phyloP scores from a whole-genome alignment of 495 filamentous ascomycete species.

The Neurospora sp. region DNA sequence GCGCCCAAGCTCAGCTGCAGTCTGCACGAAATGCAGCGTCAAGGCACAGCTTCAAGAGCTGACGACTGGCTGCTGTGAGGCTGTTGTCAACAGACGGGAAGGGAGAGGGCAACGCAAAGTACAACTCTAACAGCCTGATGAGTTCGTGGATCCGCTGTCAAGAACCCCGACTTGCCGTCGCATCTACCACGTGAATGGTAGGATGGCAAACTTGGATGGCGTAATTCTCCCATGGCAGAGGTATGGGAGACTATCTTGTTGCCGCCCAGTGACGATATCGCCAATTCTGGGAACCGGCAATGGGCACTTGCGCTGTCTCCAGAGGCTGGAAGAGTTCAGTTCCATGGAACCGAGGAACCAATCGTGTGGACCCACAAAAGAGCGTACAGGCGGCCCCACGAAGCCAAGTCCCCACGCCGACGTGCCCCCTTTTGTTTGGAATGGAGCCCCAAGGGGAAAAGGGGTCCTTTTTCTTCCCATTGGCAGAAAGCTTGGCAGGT shows the following conservation, averaged over 20 bases:
- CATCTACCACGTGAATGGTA: not conserved
- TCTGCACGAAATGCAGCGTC: not conserved
- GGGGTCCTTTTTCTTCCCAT: not conserved
- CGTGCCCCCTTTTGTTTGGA: not conserved
- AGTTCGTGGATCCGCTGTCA: not conserved
- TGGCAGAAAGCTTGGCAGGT: not conserved
- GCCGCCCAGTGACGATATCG: not conserved
- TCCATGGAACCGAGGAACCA: not conserved
- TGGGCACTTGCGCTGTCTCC: not conserved
- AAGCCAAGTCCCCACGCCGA: not conserved
- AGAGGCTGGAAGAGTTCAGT: not conserved
- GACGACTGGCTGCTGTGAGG: not conserved
- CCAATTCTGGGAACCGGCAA: not conserved
- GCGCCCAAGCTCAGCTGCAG: not conserved
- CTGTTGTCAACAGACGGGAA: not conserved
- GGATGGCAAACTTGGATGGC: not conserved
- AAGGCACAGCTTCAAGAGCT: not conserved
- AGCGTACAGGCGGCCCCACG: not conserved
- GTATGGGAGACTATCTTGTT: not conserved
- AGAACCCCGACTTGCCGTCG: not conserved
- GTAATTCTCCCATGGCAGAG: not conserved
- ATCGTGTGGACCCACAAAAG: not conserved
- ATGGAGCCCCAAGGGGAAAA: not conserved
- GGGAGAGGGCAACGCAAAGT: not conserved
- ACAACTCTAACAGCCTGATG: not conserved